Conservation (phyloP, 768 basidiomycete species). For the Lactarius vividus region DNA sequence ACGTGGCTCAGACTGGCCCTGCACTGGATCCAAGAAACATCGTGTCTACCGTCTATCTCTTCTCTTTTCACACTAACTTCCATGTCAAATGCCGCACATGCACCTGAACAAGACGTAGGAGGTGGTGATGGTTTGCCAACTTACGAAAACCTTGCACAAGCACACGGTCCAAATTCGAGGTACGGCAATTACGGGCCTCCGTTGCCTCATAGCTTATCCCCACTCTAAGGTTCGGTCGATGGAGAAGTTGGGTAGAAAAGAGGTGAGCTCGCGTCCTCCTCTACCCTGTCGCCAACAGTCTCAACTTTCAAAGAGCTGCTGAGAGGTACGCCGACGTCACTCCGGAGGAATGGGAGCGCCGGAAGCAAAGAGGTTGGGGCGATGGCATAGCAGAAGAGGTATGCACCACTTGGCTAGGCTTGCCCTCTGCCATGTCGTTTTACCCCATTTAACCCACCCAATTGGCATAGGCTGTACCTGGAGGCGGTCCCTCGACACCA, state of each 20-base stretch:
- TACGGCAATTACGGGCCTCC: slow-evolving; percentile 30
- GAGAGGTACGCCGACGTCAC: slow-evolving; percentile 71
- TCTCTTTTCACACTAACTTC: neutral
- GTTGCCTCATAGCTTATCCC: too few species aligned
- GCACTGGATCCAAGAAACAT: neutral
- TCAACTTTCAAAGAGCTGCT: slow-evolving; percentile 57
- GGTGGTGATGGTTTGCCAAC: slow-evolving; percentile 64
- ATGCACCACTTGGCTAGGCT: slow-evolving; percentile 23
- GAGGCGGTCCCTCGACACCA: slow-evolving; percentile 11
- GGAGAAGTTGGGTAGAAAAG: slow-evolving; percentile 89
- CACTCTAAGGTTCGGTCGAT: slow-evolving; percentile 68
- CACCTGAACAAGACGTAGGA: slow-evolving; percentile 42
- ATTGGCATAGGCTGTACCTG: slow-evolving; percentile 7
- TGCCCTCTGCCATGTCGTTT: slow-evolving; percentile 7
- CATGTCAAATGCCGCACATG: slow-evolving; percentile 27
- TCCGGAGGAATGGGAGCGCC: slow-evolving; percentile 52
- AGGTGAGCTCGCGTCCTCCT: slow-evolving; percentile 43
- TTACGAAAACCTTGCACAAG: slow-evolving; percentile 74
- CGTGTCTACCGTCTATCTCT: neutral
- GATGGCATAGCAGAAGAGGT: slow-evolving; percentile 36
- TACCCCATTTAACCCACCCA: neutral
- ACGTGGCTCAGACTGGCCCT: neutral
- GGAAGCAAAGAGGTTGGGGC: slow-evolving; percentile 72
- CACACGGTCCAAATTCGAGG: slow-evolving; percentile 84
- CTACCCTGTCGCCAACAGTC: neutral